Evolutionary conservation across 2,329 filamentous ascomycete genomes (phyloP).

Genomic region (Fusarium armeniacum): DNA sequence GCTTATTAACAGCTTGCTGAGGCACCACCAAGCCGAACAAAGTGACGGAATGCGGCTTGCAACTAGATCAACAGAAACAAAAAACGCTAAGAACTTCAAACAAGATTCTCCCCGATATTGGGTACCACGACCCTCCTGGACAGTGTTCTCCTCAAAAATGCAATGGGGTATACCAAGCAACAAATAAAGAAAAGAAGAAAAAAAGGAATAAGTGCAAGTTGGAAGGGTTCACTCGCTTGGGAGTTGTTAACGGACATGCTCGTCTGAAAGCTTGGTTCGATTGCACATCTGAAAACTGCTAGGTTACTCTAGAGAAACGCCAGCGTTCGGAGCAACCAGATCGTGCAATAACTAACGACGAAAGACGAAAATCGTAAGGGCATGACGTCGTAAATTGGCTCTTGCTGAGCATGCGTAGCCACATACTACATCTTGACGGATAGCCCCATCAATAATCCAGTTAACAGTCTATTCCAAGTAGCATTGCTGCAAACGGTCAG

Average conservation of each 20-base stretch:
- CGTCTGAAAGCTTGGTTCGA: slow-evolving; percentile 19
- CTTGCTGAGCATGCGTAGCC: slow-evolving; percentile 37
- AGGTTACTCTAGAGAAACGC: slow-evolving; percentile 31
- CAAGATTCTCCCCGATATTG: slow-evolving; percentile 18
- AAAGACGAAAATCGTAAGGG: slow-evolving; percentile 51
- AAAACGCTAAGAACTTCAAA: slow-evolving; percentile 34
- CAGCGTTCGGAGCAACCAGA: slow-evolving; percentile 35
- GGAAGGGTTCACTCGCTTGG: slow-evolving; percentile 28
- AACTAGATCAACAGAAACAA: slow-evolving; percentile 26
- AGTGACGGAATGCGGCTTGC: slow-evolving; percentile 18
- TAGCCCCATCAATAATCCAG: background rate
- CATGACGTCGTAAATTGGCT: slow-evolving; percentile 54
- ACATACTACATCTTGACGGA: slow-evolving; percentile 20
- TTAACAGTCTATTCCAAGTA: background rate
- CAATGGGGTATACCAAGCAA: slow-evolving; percentile 48
- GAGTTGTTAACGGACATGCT: slow-evolving; percentile 16
- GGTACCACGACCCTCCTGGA: slow-evolving; percentile 19
- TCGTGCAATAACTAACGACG: slow-evolving; percentile 31
- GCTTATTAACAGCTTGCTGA: background rate
- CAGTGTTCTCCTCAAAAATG: slow-evolving; percentile 44
- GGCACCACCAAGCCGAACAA: slow-evolving; percentile 19
- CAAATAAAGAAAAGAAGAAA: slow-evolving; percentile 29
- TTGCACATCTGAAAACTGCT: slow-evolving; percentile 25
- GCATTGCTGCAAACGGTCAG: background rate
- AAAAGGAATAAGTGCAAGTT: slow-evolving; percentile 8